A percentile compares a stretch with the other conserved stretches of the same genome.
Evolutionary conservation across 352 stramenopile genomes (phyloP).

Genomic region (Plasmopara halstedii): DNA sequence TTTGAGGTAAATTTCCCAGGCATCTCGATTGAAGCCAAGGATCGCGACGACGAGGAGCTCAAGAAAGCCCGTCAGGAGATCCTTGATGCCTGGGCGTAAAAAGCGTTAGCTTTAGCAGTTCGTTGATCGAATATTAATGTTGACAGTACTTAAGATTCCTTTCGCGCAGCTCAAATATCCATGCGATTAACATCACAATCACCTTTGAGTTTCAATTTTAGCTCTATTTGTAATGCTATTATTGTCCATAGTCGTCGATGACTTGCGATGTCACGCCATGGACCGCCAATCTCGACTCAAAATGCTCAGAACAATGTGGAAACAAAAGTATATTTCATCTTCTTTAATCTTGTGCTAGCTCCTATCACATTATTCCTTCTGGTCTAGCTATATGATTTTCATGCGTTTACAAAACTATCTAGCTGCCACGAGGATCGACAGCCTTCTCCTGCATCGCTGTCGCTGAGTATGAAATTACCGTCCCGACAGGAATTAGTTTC

Average conservation of each 20-base stretch:
- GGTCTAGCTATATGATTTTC: conserved; percentile 15
- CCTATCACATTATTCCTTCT: background rate
- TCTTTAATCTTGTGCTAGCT: too few relatives aligned
- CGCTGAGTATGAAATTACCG: conserved; percentile 2
- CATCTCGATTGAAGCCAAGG: conserved; percentile 20
- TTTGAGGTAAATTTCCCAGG: conserved; percentile 29
- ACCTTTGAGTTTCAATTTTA: background rate
- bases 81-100: conserved; percentile 25
- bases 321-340: background rate
- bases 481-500: conserved; percentile 1
- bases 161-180: too few relatives aligned
- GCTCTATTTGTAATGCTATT: background rate
- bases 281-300: conserved; percentile 2
- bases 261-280: background rate
- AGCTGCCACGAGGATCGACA: background rate
- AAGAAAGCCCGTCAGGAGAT: conserved; percentile 22
- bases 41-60: conserved; percentile 20
- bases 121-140: too few relatives aligned
- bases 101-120: background rate
- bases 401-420: conserved; percentile 13
- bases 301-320: conserved; percentile 14
- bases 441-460: background rate
- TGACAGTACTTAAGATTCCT: too few relatives aligned
- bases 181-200: too few relatives aligned
- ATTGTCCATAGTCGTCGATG: background rate